phyloP scores from a whole-genome alignment of 352 stramenopile genomes.

The Phytophthora colocasiae region DNA sequence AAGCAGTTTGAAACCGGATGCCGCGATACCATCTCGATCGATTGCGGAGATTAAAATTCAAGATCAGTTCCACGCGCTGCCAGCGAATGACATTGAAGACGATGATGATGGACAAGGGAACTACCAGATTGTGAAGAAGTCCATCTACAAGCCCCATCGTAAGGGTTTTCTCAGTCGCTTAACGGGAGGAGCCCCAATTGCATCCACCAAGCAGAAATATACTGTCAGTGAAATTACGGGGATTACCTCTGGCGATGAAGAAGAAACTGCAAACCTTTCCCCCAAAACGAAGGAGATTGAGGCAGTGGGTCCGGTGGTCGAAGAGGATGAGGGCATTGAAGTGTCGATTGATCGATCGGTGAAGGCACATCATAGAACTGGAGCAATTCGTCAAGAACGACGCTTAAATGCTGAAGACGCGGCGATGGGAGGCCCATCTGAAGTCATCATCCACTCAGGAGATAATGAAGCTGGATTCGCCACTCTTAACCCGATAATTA shows the following conservation, averaged over 20 bases:
- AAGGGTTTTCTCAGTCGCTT: constrained; percentile 43
- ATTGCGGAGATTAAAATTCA: constrained; percentile 7
- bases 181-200: constrained; percentile 8
- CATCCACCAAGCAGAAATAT: constrained; percentile 34
- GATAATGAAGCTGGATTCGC: constrained; percentile 73
- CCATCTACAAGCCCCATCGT: constrained; percentile 67
- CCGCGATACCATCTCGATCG: neutral
- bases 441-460: constrained; percentile 80
- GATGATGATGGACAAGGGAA: constrained; percentile 25
- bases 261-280: constrained; percentile 1
- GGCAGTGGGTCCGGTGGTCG: constrained; percentile 31
- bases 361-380: neutral
- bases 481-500: constrained; percentile 74
- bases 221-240: constrained; percentile 22
- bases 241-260: constrained; percentile 31
- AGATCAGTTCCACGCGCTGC: constrained; percentile 38
- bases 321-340: constrained; percentile 59
- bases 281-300: constrained; percentile 9
- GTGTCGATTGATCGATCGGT: constrained; percentile 49
- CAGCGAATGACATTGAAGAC: constrained; percentile 19
- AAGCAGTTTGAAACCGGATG: neutral
- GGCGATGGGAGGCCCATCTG: constrained; percentile 38
- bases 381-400: constrained; percentile 6
- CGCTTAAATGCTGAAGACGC: constrained; percentile 36
- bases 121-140: constrained; percentile 68